phyloP scores from a whole-genome alignment of 257 asterid species.

The Cordia subcordata region DNA sequence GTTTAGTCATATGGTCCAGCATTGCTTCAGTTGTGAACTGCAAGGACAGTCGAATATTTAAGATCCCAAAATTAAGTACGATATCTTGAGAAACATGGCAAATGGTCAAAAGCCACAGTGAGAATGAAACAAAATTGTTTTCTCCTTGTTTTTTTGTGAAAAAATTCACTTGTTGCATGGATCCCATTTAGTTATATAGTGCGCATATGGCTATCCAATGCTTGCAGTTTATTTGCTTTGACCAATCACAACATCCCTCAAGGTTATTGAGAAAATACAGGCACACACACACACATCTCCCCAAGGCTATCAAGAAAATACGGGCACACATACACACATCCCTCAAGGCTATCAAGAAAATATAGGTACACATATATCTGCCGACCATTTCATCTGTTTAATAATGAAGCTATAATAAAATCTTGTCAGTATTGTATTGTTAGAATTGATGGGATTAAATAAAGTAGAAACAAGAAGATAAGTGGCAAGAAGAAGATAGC shows the following conservation, averaged over 20 bases:
- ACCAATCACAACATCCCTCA: background rate
- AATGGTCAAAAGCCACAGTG: background rate
- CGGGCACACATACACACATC: background rate
- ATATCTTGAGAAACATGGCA: background rate
- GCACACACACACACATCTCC: background rate
- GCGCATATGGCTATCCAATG: too few species aligned
- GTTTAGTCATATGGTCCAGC: constrained; percentile 63
- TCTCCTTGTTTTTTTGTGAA: too few species aligned
- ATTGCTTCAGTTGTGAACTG: constrained; percentile 81
- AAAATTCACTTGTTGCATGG: background rate
- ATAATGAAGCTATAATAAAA: background rate
- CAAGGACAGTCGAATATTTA: constrained; percentile 7
- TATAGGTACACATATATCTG: background rate
- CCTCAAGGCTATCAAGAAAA: background rate
- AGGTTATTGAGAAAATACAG: background rate
- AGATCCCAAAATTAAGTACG: background rate
- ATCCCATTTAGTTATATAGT: background rate
- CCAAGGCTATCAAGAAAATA: background rate
- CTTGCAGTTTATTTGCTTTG: too few species aligned
- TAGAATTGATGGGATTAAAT: background rate
- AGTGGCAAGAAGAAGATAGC: background rate
- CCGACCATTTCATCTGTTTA: background rate
- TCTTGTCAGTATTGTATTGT: background rate
- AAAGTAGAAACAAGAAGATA: too few species aligned
- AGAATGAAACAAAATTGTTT: too few species aligned